A percentile compares a stretch with the other conserved stretches of the same genome.
These are phyloP conservation scores for Pneumocystis oryctolagi DNA, from an alignment of 1,139 yeast genomes.

Conservation along the genomic window DNA sequence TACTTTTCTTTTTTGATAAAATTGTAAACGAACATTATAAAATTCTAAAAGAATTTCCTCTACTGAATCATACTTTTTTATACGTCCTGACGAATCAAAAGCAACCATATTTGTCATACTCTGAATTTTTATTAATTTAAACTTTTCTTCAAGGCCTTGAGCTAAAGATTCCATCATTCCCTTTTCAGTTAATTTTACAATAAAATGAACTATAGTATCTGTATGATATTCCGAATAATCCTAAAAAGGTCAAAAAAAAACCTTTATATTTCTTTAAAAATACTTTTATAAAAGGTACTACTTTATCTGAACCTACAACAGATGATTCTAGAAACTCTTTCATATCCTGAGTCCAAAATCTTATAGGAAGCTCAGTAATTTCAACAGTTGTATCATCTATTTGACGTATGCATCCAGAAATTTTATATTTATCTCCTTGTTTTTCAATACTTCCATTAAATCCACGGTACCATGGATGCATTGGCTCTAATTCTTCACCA, in stretches of 20 bases:
- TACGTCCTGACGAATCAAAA: conserved; percentile 82
- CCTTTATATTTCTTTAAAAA: neutral
- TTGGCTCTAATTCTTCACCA: conserved; percentile 52
- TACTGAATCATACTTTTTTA: conserved; percentile 62
- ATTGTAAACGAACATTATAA: conserved; percentile 73
- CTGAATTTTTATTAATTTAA: conserved; percentile 56
- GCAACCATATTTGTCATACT: conserved; percentile 85
- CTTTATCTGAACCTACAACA: conserved; percentile 55
- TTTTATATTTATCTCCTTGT: conserved; percentile 39
- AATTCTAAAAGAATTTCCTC: conserved; percentile 72
- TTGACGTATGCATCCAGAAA: conserved; percentile 69
- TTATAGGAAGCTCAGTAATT: conserved; percentile 84
- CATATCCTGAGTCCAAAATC: conserved; percentile 82
- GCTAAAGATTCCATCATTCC: conserved; percentile 69
- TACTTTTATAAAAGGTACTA: conserved; percentile 62
- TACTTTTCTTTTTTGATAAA: conserved; percentile 68
- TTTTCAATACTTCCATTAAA: conserved; percentile 78
- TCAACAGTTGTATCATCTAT: conserved; percentile 67
- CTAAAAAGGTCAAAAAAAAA: neutral
- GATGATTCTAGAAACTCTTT: conserved; percentile 72
- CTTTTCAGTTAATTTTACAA: conserved; percentile 54
- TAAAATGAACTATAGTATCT: conserved; percentile 47
- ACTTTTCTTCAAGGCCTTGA: conserved; percentile 69
- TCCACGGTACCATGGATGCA: conserved; percentile 92
- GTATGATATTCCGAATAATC: conserved; percentile 94